A percentile compares a stretch with the other conserved stretches of the same genome.
Conservation (phyloP, 352 stramenopile species). For the Albugo candida region DNA sequence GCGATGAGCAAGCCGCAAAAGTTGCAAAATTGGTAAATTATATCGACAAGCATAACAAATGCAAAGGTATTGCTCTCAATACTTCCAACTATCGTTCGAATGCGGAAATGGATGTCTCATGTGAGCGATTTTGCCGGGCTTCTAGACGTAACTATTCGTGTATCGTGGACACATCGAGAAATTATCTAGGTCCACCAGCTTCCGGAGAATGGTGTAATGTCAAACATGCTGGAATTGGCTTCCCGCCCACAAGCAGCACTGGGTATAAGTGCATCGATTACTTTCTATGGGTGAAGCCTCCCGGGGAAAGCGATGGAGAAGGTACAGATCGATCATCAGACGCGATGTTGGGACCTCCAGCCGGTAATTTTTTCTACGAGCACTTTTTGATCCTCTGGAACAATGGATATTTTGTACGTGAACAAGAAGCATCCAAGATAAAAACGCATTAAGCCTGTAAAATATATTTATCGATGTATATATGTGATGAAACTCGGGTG, state of each 20-base stretch:
- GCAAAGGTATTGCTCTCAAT: constrained; percentile 6
- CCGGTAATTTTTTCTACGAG: constrained; percentile 15
- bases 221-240: constrained; percentile 13
- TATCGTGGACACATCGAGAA: constrained; percentile 17
- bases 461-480: too few species aligned
- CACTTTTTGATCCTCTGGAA: constrained; percentile 16
- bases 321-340: constrained; percentile 8
- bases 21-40: constrained; percentile 6
- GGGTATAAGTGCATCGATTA: constrained; percentile 9
- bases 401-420: constrained; percentile 11
- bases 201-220: constrained; percentile 16
- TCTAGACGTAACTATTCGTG: constrained; percentile 7
- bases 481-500: too few species aligned
- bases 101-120: constrained; percentile 4
- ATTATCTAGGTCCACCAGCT: constrained; percentile 8
- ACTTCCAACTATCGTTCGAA: constrained; percentile 9
- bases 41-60: neutral
- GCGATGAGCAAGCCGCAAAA: neutral
- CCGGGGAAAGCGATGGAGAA: constrained; percentile 15
- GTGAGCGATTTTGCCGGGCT: constrained; percentile 2
- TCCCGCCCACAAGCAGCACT: constrained; percentile 11
- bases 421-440: too few species aligned
- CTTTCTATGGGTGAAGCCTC: constrained; percentile 19
- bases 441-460: too few species aligned
- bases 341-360: constrained; percentile 8